Base-by-base conservation (phyloP, 306 rosid species). In the Quercus bicolor region DNA sequence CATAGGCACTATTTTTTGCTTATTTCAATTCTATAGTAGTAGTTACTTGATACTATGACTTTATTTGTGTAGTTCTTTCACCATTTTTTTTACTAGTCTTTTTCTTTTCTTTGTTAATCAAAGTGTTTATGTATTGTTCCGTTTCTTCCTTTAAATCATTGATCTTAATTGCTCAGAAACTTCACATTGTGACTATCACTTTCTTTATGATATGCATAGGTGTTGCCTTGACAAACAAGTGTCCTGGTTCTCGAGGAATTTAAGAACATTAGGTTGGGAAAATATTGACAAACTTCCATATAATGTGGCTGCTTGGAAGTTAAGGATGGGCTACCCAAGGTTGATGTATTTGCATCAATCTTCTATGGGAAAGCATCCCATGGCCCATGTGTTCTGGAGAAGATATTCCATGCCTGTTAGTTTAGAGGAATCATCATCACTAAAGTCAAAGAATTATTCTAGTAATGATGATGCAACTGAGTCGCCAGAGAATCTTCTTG, bases 401-500 rank as follows among this genome's bases (percentile, higher is more conserved):
- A 73, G 40, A 34, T 40, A 74, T 77, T 77, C 86, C 16, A 34
- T 79, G 52, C 48, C 77, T 55, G 56, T 45, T 61, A 29, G 81
- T 71, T 70, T 80, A 28, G 85, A 77, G 74, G 84, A 68, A 68
- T 79, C 88, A 72, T 84, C 91, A 28, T 72, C 83, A 9, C 33
- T 29, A 51, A 80, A 48, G 18, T 74, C 72, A 2, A 85, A 88
- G 68, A 16, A 79, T 55, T 71, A 13, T 74, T n/a, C 80, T 33
- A 34, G 51, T 24, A 65, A 79, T 23, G 72, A 66, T 73, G 84
- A 64, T 12, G 64, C 70, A 48, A n/a, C 57, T 23, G 29, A 81
- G 29, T 73, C 64, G 23, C 72, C 55, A 15, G 80, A 88, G 55
- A 84, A 83, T 20, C 71, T 31, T 77, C 86, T 75, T 78, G 68